phyloP scores from a whole-genome alignment of 2,329 filamentous ascomycete genomes.

The Didymella segeticola region DNA sequence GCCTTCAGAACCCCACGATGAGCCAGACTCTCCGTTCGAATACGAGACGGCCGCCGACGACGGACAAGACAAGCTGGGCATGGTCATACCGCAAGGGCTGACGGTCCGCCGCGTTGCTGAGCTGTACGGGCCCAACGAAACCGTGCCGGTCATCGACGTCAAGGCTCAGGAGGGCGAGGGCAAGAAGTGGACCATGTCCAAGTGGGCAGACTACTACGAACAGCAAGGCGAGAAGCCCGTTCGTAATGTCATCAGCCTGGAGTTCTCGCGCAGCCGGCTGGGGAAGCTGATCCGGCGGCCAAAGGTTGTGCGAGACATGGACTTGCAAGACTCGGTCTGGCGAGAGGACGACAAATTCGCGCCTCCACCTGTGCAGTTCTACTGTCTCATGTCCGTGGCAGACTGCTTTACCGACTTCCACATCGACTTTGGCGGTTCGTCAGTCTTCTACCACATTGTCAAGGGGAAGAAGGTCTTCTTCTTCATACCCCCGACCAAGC shows the following conservation, averaged over 20 bases:
- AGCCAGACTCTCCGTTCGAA: slow-evolving; percentile 50
- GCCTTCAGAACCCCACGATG: not conserved
- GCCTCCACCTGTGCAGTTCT: slow-evolving; percentile 70
- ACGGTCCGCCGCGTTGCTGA: slow-evolving; percentile 70
- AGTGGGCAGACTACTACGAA: slow-evolving; percentile 73
- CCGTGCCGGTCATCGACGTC: slow-evolving; percentile 72
- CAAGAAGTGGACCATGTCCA: slow-evolving; percentile 68
- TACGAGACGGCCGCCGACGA: slow-evolving; percentile 61
- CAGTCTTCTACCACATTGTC: slow-evolving; percentile 73
- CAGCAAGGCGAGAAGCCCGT: slow-evolving; percentile 67
- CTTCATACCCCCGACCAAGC: slow-evolving; percentile 72
- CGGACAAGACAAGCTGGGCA: slow-evolving; percentile 70
- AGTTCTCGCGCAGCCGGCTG: slow-evolving; percentile 69
- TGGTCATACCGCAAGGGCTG: slow-evolving; percentile 70
- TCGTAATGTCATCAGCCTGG: slow-evolving; percentile 72
- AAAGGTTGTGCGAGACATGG: slow-evolving; percentile 69
- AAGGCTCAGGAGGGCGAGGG: slow-evolving; percentile 72
- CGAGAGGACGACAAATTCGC: slow-evolving; percentile 62
- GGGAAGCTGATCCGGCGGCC: slow-evolving; percentile 68
- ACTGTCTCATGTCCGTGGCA: slow-evolving; percentile 73
- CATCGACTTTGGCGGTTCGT: slow-evolving; percentile 74
- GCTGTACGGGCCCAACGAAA: slow-evolving; percentile 67
- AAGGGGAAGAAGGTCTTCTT: slow-evolving; percentile 75
- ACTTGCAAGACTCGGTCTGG: slow-evolving; percentile 64
- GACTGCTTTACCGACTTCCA: slow-evolving; percentile 77